Evolutionary conservation across 2,329 filamentous ascomycete species (phyloP), one percentile per base, ranked within the genome.

Genomic region (Aureobasidium zeae): DNA sequence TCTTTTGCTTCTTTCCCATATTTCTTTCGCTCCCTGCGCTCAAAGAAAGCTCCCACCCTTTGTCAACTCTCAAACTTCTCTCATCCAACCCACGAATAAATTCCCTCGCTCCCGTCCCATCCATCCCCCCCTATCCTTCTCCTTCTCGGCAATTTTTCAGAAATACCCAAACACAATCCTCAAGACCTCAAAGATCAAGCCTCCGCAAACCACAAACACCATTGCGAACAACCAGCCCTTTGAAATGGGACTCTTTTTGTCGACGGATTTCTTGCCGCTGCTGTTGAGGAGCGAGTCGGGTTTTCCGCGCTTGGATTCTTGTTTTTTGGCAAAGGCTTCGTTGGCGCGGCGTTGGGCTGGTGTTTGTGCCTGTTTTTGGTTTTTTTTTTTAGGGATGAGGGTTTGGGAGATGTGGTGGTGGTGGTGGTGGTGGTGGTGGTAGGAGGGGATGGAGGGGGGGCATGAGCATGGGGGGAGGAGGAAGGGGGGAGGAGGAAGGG

Each of bases 321-420:
- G 79, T 43, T 76, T 72, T 61, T 81, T 81, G 53, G 74, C 79
- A 66, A 86, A 93, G 65, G 83, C 82, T 58, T 76, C 76, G 69
- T 91, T 91, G 51, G 81, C 79, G 58, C 78, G 78, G 63, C 85
- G 81, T 71, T 91, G 86, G 64, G 86, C 76, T 54, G 81, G 84
- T 53, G 85, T 91, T 80, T 89, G 84, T 55, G 79, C 83, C 83
- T 87, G 57, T 46, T 21, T 8, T 5, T 39, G 25, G 36, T 21
- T 16, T 38, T 13, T 32, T 4, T 16, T 19, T 6, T 13, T 10
- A 16, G 9, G 2, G 5, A 16, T 2, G 29, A 11, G 7, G 29
- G 9, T 3, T n/a, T 7, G 33, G 5, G 7, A 9, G n/a, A 3
- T n/a, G n/a, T n/a, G n/a, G n/a, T n/a, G n/a, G n/a, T n/a, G n/a